phyloP scores from a whole-genome alignment of 768 basidiomycete genomes.

The Amanita exitialis region DNA sequence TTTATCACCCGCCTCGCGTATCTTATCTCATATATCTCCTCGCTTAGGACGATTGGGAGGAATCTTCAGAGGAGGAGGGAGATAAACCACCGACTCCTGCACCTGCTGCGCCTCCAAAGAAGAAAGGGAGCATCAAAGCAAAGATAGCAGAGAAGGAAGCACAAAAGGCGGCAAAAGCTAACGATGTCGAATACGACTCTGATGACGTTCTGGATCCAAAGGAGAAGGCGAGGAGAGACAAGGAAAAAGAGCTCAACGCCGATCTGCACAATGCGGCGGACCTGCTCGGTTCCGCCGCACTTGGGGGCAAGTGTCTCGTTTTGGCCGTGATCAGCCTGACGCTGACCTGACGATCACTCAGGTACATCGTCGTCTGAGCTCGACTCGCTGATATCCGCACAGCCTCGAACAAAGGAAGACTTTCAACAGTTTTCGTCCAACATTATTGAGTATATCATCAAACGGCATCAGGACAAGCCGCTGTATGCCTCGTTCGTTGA shows the following conservation, averaged over 20 bases:
- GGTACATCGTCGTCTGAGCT: constrained; percentile 62
- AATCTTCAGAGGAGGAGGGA: constrained; percentile 54
- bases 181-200: constrained; percentile 44
- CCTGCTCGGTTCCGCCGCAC: constrained; percentile 61
- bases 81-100: constrained; percentile 32
- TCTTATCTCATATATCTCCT: not conserved
- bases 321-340: not conserved
- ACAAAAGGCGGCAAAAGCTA: constrained; percentile 43
- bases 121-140: constrained; percentile 86
- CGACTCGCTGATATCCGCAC: constrained; percentile 61
- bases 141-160: constrained; percentile 92
- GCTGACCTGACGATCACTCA: constrained; percentile 15
- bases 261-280: constrained; percentile 82
- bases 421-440: constrained; percentile 64
- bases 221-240: constrained; percentile 68
- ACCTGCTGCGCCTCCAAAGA: constrained; percentile 65
- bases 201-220: constrained; percentile 72
- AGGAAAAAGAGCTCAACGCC: constrained; percentile 74
- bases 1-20: not conserved
- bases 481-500: constrained; percentile 81
- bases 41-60: constrained; percentile 90
- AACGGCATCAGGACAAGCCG: constrained; percentile 73
- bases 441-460: constrained; percentile 68
- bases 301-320: constrained; percentile 40
- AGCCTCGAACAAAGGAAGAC: constrained; percentile 86